phyloP scores from a whole-genome alignment of 2,329 filamentous ascomycete species.

The Diaporthe citri region DNA sequence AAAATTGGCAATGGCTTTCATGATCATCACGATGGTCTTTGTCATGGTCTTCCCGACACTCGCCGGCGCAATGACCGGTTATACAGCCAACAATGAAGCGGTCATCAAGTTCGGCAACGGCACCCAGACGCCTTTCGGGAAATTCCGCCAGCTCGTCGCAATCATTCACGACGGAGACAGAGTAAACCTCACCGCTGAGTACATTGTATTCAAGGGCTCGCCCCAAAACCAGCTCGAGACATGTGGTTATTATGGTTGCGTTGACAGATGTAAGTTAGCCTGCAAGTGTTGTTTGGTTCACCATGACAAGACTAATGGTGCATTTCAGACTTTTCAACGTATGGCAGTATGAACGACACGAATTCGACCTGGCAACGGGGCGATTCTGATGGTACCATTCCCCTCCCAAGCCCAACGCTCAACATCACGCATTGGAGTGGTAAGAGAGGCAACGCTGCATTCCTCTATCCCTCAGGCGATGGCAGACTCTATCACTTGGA shows the following conservation, averaged over 20 bases:
- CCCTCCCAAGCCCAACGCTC: slow-evolving; percentile 13
- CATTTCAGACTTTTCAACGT: neutral
- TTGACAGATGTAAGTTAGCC: neutral
- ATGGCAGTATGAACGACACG: neutral
- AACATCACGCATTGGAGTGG: neutral
- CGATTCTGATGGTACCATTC: neutral
- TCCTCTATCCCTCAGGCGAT: neutral
- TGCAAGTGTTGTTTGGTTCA: no score
- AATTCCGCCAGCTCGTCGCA: neutral
- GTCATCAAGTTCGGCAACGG: slow-evolving; percentile 40
- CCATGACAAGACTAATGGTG: neutral
- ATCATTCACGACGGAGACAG: slow-evolving; percentile 23
- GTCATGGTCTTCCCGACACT: slow-evolving; percentile 47
- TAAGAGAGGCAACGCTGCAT: neutral
- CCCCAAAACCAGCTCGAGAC: neutral
- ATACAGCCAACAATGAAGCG: slow-evolving; percentile 43
- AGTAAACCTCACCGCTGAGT: neutral
- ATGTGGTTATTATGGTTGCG: neutral
- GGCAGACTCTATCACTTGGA: neutral
- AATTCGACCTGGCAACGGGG: neutral
- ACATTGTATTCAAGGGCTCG: neutral
- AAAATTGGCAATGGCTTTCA: slow-evolving; percentile 43
- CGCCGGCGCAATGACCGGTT: slow-evolving; percentile 48
- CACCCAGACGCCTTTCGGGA: slow-evolving; percentile 7
- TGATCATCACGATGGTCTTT: slow-evolving; percentile 45